Evolutionary conservation across 768 basidiomycete species (phyloP).

Genomic region (Lactarius vividus): DNA sequence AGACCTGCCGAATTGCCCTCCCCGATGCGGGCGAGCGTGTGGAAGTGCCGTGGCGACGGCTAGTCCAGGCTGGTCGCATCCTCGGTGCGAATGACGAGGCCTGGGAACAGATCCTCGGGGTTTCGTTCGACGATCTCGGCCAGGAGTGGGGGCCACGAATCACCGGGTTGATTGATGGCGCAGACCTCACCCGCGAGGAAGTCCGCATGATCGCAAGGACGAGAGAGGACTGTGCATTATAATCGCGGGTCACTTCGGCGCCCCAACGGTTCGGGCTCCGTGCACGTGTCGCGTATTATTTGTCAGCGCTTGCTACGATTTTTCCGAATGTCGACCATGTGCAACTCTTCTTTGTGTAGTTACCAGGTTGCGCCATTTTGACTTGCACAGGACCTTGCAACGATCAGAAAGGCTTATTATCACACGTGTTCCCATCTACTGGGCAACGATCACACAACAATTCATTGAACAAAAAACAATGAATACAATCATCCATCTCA

Average conservation of each 20-base stretch:
- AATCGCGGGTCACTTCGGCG: conserved; percentile 7
- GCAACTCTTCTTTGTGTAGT: not conserved
- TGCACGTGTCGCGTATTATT: not conserved
- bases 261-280: not conserved
- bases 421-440: not conserved
- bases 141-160: conserved; percentile 56
- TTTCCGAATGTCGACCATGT: not conserved
- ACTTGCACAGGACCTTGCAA: not conserved
- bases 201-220: conserved; percentile 53
- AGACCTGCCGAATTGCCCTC: conserved; percentile 67
- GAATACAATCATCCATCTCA: not conserved
- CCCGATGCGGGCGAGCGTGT: conserved; percentile 49
- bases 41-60: conserved; percentile 72
- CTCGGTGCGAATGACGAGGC: conserved; percentile 51
- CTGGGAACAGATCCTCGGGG: conserved; percentile 20
- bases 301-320: not conserved
- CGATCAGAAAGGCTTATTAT: not conserved
- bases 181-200: conserved; percentile 62
- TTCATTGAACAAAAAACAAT: not conserved
- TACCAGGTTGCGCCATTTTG: not conserved
- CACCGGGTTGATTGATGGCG: conserved; percentile 52
- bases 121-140: conserved; percentile 4
- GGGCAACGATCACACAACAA: not conserved
- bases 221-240: conserved; percentile 39
- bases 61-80: conserved; percentile 69